Evolutionary conservation across 1,284 basidiomycete species (phyloP).

Genomic region (Trichosporon sp.): DNA sequence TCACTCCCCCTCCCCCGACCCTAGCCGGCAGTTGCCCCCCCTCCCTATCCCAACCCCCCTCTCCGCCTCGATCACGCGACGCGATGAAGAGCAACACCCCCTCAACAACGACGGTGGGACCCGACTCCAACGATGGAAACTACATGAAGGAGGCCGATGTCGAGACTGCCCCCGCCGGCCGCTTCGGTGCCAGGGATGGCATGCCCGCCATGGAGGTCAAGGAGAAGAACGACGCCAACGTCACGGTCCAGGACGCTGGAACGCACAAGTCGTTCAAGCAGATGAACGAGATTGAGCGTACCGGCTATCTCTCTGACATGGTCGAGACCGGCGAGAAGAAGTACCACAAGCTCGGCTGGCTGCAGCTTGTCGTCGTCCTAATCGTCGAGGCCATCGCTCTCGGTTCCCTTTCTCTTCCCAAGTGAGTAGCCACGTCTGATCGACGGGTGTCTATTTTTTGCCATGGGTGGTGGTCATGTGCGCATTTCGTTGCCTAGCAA

Average conservation of each 20-base stretch:
- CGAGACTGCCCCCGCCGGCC: not conserved
- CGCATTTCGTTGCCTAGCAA: not conserved
- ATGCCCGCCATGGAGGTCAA: not conserved
- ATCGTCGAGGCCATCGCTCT: constrained; percentile 30
- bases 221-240: constrained; percentile 9
- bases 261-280: constrained; percentile 12
- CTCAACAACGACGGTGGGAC: not conserved
- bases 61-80: not conserved
- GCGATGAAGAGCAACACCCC: not conserved
- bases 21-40: not conserved
- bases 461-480: not conserved
- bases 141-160: constrained; percentile 5
- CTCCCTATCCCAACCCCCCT: too few species aligned
- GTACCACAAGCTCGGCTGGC: constrained; percentile 32
- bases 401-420: constrained; percentile 29
- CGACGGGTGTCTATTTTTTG: not conserved
- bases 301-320: constrained; percentile 24
- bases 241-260: not conserved
- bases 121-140: not conserved
- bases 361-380: constrained; percentile 31
- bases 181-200: not conserved
- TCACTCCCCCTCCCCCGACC: not conserved
- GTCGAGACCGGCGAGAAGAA: constrained; percentile 27
- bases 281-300: constrained; percentile 29
- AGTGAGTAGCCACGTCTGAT: constrained; percentile 24